phyloP scores from a whole-genome alignment of 208 protist species.

The Angomonas deanei region DNA sequence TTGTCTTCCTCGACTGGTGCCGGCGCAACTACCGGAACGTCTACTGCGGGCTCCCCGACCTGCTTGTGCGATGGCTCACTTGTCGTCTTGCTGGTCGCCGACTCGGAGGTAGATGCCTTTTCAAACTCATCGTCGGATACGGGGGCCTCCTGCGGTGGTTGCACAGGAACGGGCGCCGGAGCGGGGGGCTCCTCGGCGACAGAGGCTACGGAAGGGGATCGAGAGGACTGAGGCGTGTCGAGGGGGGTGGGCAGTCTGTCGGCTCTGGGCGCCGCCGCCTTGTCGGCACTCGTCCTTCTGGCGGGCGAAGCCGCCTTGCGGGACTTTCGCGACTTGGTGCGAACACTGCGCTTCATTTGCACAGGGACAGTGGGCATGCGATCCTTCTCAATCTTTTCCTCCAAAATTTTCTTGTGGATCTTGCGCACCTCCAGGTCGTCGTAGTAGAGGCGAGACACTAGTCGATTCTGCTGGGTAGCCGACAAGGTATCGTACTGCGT shows the following conservation, averaged over 20 bases:
- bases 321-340: not conserved
- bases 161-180: not conserved
- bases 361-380: not conserved
- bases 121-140: not conserved
- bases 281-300: not conserved
- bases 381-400: not conserved
- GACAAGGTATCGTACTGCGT: slow-evolving; percentile 7
- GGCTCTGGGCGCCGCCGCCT: not conserved
- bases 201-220: not conserved
- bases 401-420: slow-evolving; percentile 1
- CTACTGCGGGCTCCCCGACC: not conserved
- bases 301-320: not conserved
- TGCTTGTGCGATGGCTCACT: too few relatives aligned
- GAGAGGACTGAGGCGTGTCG: not conserved
- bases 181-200: not conserved
- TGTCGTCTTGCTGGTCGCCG: not conserved
- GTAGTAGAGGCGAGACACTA: slow-evolving; percentile 8
- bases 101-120: not conserved
- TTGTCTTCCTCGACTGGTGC: not conserved
- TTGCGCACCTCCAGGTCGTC: slow-evolving; percentile 7
- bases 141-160: not conserved
- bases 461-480: slow-evolving; percentile 7
- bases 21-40: not conserved
- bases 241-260: not conserved
- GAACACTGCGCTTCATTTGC: too few relatives aligned